These are phyloP conservation scores for Tetracladium maxilliforme DNA, from an alignment of 2,329 filamentous ascomycete genomes.

Conservation along the genomic window DNA sequence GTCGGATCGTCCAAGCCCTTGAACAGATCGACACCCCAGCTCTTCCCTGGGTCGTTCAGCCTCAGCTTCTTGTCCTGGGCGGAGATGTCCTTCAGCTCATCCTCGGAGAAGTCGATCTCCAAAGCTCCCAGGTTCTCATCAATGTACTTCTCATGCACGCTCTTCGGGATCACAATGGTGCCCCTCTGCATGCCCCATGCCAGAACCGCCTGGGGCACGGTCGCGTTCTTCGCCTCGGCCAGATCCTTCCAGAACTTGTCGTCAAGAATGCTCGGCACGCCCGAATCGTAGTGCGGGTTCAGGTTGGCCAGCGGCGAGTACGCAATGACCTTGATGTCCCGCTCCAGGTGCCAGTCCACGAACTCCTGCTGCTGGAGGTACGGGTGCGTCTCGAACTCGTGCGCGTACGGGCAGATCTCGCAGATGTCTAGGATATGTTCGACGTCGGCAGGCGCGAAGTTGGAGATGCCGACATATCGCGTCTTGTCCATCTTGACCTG, in stretches of 20 bases:
- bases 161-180: constrained; percentile 35
- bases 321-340: constrained; percentile 25
- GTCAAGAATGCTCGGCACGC: constrained; percentile 20
- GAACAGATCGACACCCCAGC: constrained; percentile 17
- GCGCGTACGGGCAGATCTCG: constrained; percentile 34
- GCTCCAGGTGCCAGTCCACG: constrained; percentile 24
- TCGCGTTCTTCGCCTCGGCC: constrained; percentile 22
- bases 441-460: constrained; percentile 32
- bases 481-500: constrained; percentile 34
- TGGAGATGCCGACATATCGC: constrained; percentile 45
- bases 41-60: constrained; percentile 37
- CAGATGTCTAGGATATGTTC: constrained; percentile 23
- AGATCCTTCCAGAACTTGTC: constrained; percentile 23
- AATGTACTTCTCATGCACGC: constrained; percentile 23
- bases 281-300: constrained; percentile 45
- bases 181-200: constrained; percentile 31
- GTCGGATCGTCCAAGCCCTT: constrained; percentile 4
- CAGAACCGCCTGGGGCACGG: constrained; percentile 26
- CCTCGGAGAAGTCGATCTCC: constrained; percentile 23
- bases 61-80: constrained; percentile 42
- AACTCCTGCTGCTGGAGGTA: constrained; percentile 34
- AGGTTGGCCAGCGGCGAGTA: constrained; percentile 41
- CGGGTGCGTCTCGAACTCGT: constrained; percentile 41
- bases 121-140: constrained; percentile 31
- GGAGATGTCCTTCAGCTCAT: constrained; percentile 28